These are phyloP conservation scores for Cyberlindnera mississippiensis DNA, from an alignment of 805 yeast genomes.

Conservation along the genomic window DNA sequence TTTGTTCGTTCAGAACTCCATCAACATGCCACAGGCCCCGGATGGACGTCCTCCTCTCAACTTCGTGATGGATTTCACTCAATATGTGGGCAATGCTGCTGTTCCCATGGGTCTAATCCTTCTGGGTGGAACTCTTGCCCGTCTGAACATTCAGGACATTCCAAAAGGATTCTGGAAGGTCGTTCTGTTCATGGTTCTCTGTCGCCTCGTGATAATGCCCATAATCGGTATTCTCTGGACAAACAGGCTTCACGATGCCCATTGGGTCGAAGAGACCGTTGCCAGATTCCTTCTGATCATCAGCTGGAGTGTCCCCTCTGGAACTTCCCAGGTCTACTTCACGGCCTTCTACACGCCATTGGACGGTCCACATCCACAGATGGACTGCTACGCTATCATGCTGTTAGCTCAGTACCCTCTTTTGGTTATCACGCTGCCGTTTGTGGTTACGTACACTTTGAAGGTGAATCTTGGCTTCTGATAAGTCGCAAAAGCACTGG, in stretches of 20 bases:
- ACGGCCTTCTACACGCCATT: slow-evolving; percentile 86
- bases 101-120: slow-evolving; percentile 83
- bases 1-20: slow-evolving; percentile 50
- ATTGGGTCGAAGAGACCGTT: slow-evolving; percentile 58
- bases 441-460: slow-evolving; percentile 36
- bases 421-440: slow-evolving; percentile 67
- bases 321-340: slow-evolving; percentile 82
- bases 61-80: slow-evolving; percentile 75
- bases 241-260: slow-evolving; percentile 54
- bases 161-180: slow-evolving; percentile 73
- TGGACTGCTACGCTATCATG: slow-evolving; percentile 81
- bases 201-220: slow-evolving; percentile 68
- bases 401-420: slow-evolving; percentile 71
- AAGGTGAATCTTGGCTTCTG: slow-evolving; percentile 14
- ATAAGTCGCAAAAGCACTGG: too few relatives aligned
- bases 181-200: slow-evolving; percentile 49
- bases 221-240: slow-evolving; percentile 70
- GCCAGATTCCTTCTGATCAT: slow-evolving; percentile 71
- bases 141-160: slow-evolving; percentile 55
- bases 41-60: slow-evolving; percentile 81
- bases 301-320: slow-evolving; percentile 78
- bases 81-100: slow-evolving; percentile 79
- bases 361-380: slow-evolving; percentile 45
- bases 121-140: slow-evolving; percentile 83
- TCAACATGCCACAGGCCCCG: slow-evolving; percentile 69